These are phyloP conservation scores for Xylaria digitata DNA, from an alignment of 2,329 filamentous ascomycete species.

Conservation along the genomic window DNA sequence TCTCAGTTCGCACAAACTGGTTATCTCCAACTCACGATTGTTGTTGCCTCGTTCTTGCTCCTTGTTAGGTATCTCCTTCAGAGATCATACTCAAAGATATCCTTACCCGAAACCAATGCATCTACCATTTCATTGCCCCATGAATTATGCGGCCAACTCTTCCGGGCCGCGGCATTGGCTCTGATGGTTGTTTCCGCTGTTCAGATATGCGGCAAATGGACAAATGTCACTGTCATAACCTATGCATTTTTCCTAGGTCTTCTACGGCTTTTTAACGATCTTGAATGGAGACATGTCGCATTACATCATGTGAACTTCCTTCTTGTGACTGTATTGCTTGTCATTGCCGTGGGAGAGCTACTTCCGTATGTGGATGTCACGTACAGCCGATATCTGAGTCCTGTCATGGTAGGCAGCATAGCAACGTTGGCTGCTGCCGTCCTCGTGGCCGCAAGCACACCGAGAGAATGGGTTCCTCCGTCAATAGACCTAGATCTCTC, in stretches of 20 bases:
- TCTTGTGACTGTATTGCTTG: slow-evolving; percentile 52
- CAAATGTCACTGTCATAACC: slow-evolving; percentile 52
- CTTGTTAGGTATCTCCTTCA: slow-evolving; percentile 51
- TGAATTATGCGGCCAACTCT: slow-evolving; percentile 57
- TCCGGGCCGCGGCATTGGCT: slow-evolving; percentile 54
- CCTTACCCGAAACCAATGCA: slow-evolving; percentile 49
- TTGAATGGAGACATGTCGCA: slow-evolving; percentile 59
- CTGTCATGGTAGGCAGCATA: slow-evolving; percentile 52
- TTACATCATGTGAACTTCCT: slow-evolving; percentile 63
- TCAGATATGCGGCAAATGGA: slow-evolving; percentile 51
- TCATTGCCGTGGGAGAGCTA: slow-evolving; percentile 53
- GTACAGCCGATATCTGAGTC: slow-evolving; percentile 48
- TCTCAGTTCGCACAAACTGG: slow-evolving; percentile 56
- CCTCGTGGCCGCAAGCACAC: slow-evolving; percentile 58
- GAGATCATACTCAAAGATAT: slow-evolving; percentile 48
- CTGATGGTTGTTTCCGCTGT: slow-evolving; percentile 55
- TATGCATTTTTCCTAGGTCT: slow-evolving; percentile 60
- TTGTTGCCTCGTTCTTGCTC: slow-evolving; percentile 54
- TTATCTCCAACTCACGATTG: slow-evolving; percentile 53
- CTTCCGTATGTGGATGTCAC: slow-evolving; percentile 58
- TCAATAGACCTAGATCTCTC: slow-evolving; percentile 54
- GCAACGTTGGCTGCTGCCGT: slow-evolving; percentile 53
- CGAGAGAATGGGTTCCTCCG: slow-evolving; percentile 63
- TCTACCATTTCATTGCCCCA: slow-evolving; percentile 56
- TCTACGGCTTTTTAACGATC: slow-evolving; percentile 54